Conservation (phyloP, 352 stramenopile species). For the Phytophthora hybrid region DNA sequence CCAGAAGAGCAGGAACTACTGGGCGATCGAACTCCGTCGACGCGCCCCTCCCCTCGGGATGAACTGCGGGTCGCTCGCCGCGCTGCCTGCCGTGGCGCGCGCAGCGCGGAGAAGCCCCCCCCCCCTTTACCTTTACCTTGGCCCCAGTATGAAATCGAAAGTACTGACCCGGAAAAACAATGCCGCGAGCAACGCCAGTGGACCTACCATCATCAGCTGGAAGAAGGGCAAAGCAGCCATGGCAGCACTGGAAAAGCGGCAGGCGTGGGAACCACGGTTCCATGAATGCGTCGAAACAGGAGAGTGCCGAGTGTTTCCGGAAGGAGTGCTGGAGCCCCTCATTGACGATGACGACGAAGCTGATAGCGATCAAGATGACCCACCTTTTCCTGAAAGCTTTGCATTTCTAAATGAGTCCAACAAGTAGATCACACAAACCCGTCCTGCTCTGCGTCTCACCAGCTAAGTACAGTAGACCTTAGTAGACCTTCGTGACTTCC, state of each 20-base stretch:
- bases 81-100: too few species aligned
- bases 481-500: slow-evolving; percentile 88
- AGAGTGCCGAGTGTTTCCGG: slow-evolving; percentile 53
- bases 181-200: slow-evolving; percentile 17
- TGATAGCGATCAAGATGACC: slow-evolving; percentile 42
- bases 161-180: slow-evolving; percentile 32
- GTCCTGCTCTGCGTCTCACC: neutral
- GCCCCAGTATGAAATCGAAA: too few species aligned
- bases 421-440: slow-evolving; percentile 21
- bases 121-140: too few species aligned
- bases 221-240: slow-evolving; percentile 55
- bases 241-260: slow-evolving; percentile 34
- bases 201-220: slow-evolving; percentile 35
- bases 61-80: too few species aligned
- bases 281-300: slow-evolving; percentile 75
- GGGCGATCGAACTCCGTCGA: too few species aligned
- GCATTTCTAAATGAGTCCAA: slow-evolving; percentile 61
- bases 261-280: slow-evolving; percentile 65
- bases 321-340: slow-evolving; percentile 3
- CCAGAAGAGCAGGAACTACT: too few species aligned
- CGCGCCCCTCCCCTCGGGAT: too few species aligned
- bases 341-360: slow-evolving; percentile 24
- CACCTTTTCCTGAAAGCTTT: slow-evolving; percentile 72
- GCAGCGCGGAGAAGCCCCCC: too few species aligned
- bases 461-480: slow-evolving; percentile 12